A percentile compares a stretch with the other conserved stretches of the same genome.
phyloP scores from a whole-genome alignment of 768 basidiomycete species.

The Mycena rebaudengoi region DNA sequence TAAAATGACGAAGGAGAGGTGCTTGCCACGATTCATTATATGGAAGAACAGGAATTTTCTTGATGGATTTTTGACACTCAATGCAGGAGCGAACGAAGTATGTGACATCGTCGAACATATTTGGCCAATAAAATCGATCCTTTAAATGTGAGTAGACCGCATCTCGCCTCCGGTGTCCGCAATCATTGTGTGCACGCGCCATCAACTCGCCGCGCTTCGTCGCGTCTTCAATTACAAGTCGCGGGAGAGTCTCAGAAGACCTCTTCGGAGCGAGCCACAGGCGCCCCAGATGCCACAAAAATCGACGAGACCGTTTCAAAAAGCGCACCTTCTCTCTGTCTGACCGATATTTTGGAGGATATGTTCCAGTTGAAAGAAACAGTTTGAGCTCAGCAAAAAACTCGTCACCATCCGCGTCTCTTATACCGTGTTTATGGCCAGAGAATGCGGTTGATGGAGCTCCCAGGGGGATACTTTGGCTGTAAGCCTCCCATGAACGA shows the following conservation, averaged over 20 bases:
- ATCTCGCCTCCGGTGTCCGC: conserved; percentile 25
- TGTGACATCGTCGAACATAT: conserved; percentile 38
- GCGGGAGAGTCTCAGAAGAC: conserved; percentile 16
- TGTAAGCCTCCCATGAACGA: not conserved
- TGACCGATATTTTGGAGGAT: conserved; percentile 5
- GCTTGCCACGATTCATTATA: conserved; percentile 29
- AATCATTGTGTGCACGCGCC: conserved; percentile 33
- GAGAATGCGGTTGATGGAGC: not conserved
- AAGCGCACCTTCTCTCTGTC: conserved; percentile 11
- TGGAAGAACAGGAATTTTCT: conserved; percentile 27
- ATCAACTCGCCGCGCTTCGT: conserved; percentile 26
- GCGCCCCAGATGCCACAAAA: conserved; percentile 26
- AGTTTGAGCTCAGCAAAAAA: conserved; percentile 24
- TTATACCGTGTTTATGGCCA: conserved; percentile 13
- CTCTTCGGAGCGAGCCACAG: conserved; percentile 29
- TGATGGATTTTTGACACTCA: conserved; percentile 39
- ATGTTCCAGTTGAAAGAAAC: conserved; percentile 15
- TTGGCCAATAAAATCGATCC: conserved; percentile 46
- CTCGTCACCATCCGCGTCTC: conserved; percentile 11
- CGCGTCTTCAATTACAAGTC: conserved; percentile 31
- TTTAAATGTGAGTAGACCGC: conserved; percentile 30
- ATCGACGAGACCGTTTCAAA: conserved; percentile 13
- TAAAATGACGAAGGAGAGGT: conserved; percentile 33
- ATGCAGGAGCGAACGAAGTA: conserved; percentile 43
- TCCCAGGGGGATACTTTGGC: conserved; percentile 5